Evolutionary conservation across 768 basidiomycete species (phyloP), one percentile per base, ranked within the genome.

Genomic region (Suillus tomentosus): DNA sequence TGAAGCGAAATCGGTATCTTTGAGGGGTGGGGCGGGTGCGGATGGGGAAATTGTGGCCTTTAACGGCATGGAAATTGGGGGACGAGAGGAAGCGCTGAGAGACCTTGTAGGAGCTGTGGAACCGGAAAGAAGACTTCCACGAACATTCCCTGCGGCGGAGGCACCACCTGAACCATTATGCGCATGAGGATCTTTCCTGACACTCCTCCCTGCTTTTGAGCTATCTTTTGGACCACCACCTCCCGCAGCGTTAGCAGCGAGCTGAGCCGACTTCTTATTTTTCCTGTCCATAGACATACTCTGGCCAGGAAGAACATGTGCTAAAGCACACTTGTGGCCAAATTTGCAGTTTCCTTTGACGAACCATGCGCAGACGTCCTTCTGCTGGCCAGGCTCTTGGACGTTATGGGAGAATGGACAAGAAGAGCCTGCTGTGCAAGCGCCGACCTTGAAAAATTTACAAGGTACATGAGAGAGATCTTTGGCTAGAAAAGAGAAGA

Each of bases 381-480:
- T 93, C 66, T 87, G 86, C 53, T 85, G 85, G 3, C 93, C 90
- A 36, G 93, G 88, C 68, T 94, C 92, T 64, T 84, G 78, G 7
- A 81, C 70, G 64, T 76, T 73, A 76, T 99, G 96, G 36, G 95
- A 95, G 84, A 99, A 99, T n/a, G 94, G 94, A 76, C 96, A 99
- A 3, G 92, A 90, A 3, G 92, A 80, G 40, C 96, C 96, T 11
- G 96, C 96, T 5, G 95, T 96, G 77, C 96, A 99, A 14, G 88
- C 90, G 40, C 95, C 94, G 67, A 93, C 91, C 73, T 91, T 93
- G 87, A 88, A 97, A 85, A 98, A 98, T 79, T 96, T 93, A 81
- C 96, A 99, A 2, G 96, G 96, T 15, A 99, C 96, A 82, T 97
- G 95, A 3, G 92, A 93, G 62, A 98, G 84, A 74, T 95, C 93